Base-by-base conservation (phyloP, 2,329 filamentous ascomycete species). In the Sarocladium brachiariae region DNA sequence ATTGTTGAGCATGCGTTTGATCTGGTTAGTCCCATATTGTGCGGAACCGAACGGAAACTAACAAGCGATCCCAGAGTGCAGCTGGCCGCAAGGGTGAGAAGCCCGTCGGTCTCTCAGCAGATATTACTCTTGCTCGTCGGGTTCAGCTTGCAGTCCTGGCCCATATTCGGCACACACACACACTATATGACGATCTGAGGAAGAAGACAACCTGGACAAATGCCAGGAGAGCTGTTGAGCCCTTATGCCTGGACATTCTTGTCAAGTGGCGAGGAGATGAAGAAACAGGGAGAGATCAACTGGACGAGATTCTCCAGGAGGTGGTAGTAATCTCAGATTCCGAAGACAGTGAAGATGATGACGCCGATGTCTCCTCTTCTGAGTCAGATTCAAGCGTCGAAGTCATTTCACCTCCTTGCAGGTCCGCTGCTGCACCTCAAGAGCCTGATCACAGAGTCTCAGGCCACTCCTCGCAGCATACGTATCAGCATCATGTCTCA, bases 211-310 rank as follows among this genome's bases (percentile, higher is more conserved):
- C 66, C 16, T 84, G 79, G 71, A 67, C 71, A 48, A 80, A 79
- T 59, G 80, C 81, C 49, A 73, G 82, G 54, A 83, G 76, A 65
- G 74, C 74, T 35, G 80, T 84, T 39, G 79, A 84, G 57, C 65
- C 72, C 27, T 67, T 81, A 13, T 85, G 82, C 55, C 69, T 85
- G 41, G 81, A 84, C 56, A 71, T 81, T 50, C 76, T 86, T 63
- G 77, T 84, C 71, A 84, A 84, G 76, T 86, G 82, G 82, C 81
- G 82, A 68, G 82, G 82, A 51, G 82, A 86, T 57, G 82, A 86
- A 63, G 82, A 86, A 62, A 84, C 77, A 16, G 82, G 82, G 23
- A 77, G 81, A 46, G 81, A 86, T 58, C 79, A 84, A 61, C 72
- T 85, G 14, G 81, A 85, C 52, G 81, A 85, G 60, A 83, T 85